A percentile compares a stretch with the other conserved stretches of the same genome.
Conservation (phyloP, 2,329 filamentous ascomycete genomes). For the Parastagonospora nodorum region DNA sequence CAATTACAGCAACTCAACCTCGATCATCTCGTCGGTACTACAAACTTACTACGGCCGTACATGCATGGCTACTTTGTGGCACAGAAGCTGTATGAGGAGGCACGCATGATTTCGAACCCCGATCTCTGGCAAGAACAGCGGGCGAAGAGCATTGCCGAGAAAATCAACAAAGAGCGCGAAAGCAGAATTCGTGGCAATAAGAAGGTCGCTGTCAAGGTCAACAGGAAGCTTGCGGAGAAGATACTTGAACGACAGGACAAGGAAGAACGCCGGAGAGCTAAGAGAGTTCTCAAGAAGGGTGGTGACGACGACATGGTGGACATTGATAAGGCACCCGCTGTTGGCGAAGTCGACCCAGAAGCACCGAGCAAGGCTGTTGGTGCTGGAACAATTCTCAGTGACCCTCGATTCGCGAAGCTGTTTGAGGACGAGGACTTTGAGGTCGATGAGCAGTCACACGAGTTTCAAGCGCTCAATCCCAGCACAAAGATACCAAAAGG, state of each 20-base stretch:
- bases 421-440: constrained; percentile 94
- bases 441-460: constrained; percentile 85
- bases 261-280: constrained; percentile 53
- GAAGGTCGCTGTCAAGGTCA: constrained; percentile 90
- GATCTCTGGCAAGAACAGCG: constrained; percentile 93
- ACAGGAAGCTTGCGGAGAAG: constrained; percentile 71
- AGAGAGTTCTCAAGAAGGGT: constrained; percentile 61
- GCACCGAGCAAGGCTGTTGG: constrained; percentile 57
- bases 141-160: constrained; percentile 88
- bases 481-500: constrained; percentile 68
- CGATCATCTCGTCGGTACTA: constrained; percentile 87
- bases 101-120: constrained; percentile 87
- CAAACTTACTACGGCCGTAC: constrained; percentile 87
- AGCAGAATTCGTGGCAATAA: constrained; percentile 92
- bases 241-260: constrained; percentile 73
- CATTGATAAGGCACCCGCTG: constrained; percentile 20
- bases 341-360: constrained; percentile 16
- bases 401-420: constrained; percentile 83
- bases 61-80: constrained; percentile 99
- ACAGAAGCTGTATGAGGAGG: constrained; percentile 94
- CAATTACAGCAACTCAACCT: constrained; percentile 86
- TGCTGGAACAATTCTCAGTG: constrained; percentile 65
- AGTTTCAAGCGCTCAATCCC: constrained; percentile 88
- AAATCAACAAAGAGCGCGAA: constrained; percentile 96
- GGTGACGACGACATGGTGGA: constrained; percentile 57